Evolutionary conservation across 257 asterid species (phyloP), one percentile per base, ranked within the genome.

Genomic region (Solanum rostratum): DNA sequence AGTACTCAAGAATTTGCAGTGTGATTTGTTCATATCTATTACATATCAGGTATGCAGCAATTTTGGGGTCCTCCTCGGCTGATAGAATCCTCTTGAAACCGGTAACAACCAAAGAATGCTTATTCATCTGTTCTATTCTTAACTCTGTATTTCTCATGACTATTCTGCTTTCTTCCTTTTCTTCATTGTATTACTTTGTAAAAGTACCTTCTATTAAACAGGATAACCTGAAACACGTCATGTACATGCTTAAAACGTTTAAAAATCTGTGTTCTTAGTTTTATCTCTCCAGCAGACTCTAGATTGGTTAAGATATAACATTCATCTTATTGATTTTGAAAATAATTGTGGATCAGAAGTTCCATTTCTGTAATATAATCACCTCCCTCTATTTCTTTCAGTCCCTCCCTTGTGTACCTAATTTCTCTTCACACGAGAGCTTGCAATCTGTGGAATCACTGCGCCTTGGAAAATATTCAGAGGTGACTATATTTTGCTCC

Each of bases 401-500:
- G 99, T 80, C 93, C 83, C 84, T 86, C 70, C 98, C 99, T 84
- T 92, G 95, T 85, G 52, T 97, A 85, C 98, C 99, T 37, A 88
- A 89, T 87, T 90, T 95, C 86, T 88, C 90, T 87, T 93, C 94
- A 80, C 84, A 54, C 16, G 92, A 87, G 79, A 89, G 80, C 87
- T 81, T 87, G 57, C 84, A 86, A 43, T 71, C 87, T 85, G 89
- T 90, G 49, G 94, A 92, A 85, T 91, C 94, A 83, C 54, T 97
- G 71, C 88, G 87, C 87, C 81, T 97, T 84, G 98, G 99, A 84
- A 97, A 94, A 91, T 97, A 95, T 81, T 91, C 97, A 80, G 96
- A 97, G 97, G 98, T 33, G 39, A 33, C 39, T 33, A 33, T 33
- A 33, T 33, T 33, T 5, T 33, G 39, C 39, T 33, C 39, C 39